Evolutionary conservation across 306 rosid genomes (phyloP).

Genomic region (Quercus alba): DNA sequence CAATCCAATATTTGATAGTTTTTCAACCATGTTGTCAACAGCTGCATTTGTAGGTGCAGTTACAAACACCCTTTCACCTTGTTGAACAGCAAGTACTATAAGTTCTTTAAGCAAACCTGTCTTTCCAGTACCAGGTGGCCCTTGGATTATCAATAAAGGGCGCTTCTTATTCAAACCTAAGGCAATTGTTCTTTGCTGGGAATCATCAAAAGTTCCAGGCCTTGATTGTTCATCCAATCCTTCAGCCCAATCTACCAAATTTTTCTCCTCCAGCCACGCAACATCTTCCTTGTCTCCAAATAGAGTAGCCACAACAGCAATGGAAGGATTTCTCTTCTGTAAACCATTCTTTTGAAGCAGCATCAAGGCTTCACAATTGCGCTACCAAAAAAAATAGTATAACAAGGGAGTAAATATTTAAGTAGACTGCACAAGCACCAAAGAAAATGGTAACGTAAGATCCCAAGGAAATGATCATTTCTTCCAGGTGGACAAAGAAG

Average conservation of each 20-base stretch:
- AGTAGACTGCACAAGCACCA: conserved; percentile 1
- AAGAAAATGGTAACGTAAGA: not conserved
- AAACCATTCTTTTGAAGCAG: conserved; percentile 80
- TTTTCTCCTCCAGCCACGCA: conserved; percentile 57
- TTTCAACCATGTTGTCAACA: conserved; percentile 82
- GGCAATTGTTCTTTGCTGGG: conserved; percentile 61
- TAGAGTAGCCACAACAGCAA: conserved; percentile 64
- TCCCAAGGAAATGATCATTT: not conserved
- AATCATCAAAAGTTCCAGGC: conserved; percentile 43
- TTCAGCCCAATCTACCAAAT: conserved; percentile 53
- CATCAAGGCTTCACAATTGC: conserved; percentile 89
- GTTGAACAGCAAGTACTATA: conserved; percentile 55
- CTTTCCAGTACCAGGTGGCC: conserved; percentile 93
- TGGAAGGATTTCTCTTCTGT: conserved; percentile 67
- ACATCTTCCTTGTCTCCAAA: conserved; percentile 74
- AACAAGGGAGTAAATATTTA: conserved; percentile 11
- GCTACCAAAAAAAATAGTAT: conserved; percentile 39
- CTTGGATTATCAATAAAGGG: conserved; percentile 72
- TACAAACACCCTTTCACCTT: conserved; percentile 82
- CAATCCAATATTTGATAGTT: conserved; percentile 52
- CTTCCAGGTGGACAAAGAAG: not conserved
- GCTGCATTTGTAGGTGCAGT: conserved; percentile 91
- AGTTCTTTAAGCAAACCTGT: conserved; percentile 73
- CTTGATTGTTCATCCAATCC: conserved; percentile 24
- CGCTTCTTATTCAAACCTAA: conserved; percentile 68